A percentile compares a stretch with the other conserved stretches of the same genome.
Conservation (phyloP, 73 alveolate genomes). For the Effrenium voratum region DNA sequence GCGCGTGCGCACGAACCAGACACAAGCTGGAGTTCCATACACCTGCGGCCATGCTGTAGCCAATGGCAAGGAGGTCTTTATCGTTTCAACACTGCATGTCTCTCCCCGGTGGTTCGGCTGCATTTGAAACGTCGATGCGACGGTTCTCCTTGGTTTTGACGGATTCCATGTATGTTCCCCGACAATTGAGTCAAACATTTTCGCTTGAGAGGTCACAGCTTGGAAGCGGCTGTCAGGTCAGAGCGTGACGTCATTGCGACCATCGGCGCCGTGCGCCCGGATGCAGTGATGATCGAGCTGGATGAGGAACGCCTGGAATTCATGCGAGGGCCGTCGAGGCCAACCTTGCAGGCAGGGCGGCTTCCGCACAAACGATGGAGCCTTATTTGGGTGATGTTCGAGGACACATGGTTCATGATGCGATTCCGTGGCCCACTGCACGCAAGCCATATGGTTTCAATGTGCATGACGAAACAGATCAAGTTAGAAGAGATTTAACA, state of each 20-base stretch:
- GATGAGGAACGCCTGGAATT: constrained; percentile 61
- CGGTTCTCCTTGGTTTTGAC: too few relatives aligned
- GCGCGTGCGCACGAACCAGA: too few relatives aligned
- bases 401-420: too few relatives aligned
- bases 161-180: not conserved
- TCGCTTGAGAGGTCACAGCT: not conserved
- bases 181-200: not conserved
- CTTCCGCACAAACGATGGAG: too few relatives aligned
- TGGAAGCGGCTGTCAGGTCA: too few relatives aligned
- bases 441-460: too few relatives aligned
- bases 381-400: too few relatives aligned
- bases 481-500: too few relatives aligned
- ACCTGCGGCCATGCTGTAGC: constrained; percentile 55
- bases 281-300: constrained; percentile 66
- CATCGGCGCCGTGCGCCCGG: constrained; percentile 35
- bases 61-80: constrained; percentile 50
- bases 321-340: constrained; percentile 49
- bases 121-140: not conserved
- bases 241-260: constrained; percentile 60
- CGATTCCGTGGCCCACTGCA: too few relatives aligned
- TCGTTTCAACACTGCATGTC: constrained; percentile 53
- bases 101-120: constrained; percentile 25
- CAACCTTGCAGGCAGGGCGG: constrained; percentile 30
- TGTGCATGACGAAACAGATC: too few relatives aligned
- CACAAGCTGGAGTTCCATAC: not conserved